Conservation (phyloP, 1,284 basidiomycete genomes). For the Coriolopsis trogii region DNA sequence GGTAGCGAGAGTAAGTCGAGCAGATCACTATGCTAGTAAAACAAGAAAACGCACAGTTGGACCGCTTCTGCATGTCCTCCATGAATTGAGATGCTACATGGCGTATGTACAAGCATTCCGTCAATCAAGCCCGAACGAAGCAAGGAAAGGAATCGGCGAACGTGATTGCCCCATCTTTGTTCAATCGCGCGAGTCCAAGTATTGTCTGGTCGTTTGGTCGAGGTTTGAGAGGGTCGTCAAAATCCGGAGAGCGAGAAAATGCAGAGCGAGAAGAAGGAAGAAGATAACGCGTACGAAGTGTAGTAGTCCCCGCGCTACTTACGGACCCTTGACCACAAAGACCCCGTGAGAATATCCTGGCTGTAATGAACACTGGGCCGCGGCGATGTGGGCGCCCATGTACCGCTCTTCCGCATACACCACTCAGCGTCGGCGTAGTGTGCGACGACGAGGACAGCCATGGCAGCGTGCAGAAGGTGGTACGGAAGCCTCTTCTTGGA, state of each 20-base stretch:
- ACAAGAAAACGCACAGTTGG: conserved; percentile 74
- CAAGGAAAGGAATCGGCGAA: conserved; percentile 41
- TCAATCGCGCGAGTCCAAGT: conserved; percentile 14
- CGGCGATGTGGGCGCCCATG: conserved; percentile 15
- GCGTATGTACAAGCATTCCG: conserved; percentile 13
- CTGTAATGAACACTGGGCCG: conserved; percentile 6
- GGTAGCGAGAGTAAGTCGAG: conserved; percentile 2
- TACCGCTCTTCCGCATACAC: not conserved
- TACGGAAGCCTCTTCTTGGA: conserved; percentile 9
- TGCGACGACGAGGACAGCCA: conserved; percentile 22
- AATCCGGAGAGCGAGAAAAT: conserved; percentile 1
- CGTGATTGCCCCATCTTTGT: conserved; percentile 75
- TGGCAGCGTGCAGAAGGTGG: conserved; percentile 15
- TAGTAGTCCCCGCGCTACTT: too few relatives aligned
- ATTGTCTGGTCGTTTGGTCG: not conserved
- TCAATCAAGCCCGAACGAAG: conserved; percentile 4
- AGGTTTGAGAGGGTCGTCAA: not conserved
- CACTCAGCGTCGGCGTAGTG: conserved; percentile 12
- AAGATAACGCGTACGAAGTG: conserved; percentile 17
- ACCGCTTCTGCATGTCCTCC: conserved; percentile 91
- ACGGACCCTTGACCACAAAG: conserved; percentile 13
- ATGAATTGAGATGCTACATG: conserved; percentile 84
- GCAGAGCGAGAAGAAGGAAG: not conserved
- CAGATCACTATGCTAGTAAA: not conserved
- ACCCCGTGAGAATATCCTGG: conserved; percentile 23